These are phyloP conservation scores for Aspergillus costaricaensis DNA, from an alignment of 2,329 filamentous ascomycete species.

Conservation along the genomic window DNA sequence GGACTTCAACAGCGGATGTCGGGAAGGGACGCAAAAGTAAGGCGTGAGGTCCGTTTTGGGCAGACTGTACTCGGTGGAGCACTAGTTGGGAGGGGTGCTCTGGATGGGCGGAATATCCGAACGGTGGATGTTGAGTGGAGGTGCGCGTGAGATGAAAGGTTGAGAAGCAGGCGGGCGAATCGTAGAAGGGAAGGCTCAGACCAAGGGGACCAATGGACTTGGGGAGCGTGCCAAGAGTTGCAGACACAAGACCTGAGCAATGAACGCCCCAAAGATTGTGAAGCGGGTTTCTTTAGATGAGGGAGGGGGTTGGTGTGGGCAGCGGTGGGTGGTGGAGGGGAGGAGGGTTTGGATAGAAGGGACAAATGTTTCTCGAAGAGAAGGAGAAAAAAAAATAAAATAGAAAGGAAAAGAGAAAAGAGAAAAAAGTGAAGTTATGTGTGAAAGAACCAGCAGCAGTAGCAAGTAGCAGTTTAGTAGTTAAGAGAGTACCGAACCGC, in stretches of 20 bases:
- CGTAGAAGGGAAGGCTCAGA: conserved; percentile 27
- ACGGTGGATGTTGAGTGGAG: conserved; percentile 34
- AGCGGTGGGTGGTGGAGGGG: conserved; percentile 7
- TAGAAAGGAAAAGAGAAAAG: conserved; percentile 10
- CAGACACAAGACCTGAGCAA: conserved; percentile 26
- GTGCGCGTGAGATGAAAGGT: conserved; percentile 37
- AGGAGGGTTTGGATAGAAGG: conserved; percentile 14
- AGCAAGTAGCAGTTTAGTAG: conserved; percentile 16
- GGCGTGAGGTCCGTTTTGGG: conserved; percentile 59
- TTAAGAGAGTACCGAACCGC: conserved; percentile 5
- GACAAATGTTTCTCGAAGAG: conserved; percentile 3
- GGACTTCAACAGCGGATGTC: conserved; percentile 50
- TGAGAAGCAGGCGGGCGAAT: conserved; percentile 32
- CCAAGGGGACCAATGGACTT: conserved; percentile 26
- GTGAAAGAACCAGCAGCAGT: conserved; percentile 11
- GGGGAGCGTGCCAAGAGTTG: conserved; percentile 33
- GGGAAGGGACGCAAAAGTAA: conserved; percentile 38
- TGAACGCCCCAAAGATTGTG: conserved; percentile 15
- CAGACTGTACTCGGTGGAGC: conserved; percentile 38
- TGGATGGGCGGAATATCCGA: conserved; percentile 40
- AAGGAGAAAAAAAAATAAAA: conserved; percentile 9
- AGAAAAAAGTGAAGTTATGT: conserved; percentile 11
- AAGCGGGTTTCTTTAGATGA: conserved; percentile 14
- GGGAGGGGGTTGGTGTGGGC: too few relatives aligned
- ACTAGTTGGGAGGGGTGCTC: conserved; percentile 34